Evolutionary conservation across 768 basidiomycete species (phyloP).

Genomic region (Rhodotorula paludigena): DNA sequence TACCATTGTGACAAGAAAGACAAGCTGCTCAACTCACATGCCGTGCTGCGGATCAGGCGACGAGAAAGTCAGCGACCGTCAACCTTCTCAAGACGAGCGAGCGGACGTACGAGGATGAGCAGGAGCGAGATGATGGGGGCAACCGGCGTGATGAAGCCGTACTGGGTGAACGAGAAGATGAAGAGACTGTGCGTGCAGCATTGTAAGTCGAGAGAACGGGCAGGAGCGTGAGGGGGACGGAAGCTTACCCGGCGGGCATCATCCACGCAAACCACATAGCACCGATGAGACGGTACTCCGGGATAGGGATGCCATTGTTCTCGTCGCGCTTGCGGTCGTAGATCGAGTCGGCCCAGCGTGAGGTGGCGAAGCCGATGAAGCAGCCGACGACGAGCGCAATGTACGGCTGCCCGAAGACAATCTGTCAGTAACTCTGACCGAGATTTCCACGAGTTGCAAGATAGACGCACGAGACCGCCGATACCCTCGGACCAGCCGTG

Average conservation of each 20-base stretch:
- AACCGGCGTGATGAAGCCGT: slow-evolving; percentile 27
- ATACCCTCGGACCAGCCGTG: slow-evolving; percentile 38
- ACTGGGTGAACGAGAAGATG: slow-evolving; percentile 39
- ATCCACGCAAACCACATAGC: slow-evolving; percentile 32
- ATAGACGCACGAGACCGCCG: no score
- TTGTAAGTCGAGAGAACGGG: no score
- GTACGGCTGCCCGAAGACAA: no score
- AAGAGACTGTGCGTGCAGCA: no score
- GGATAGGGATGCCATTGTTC: slow-evolving; percentile 37
- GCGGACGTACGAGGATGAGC: slow-evolving; percentile 24
- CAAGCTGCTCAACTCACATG: neutral
- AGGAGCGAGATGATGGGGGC: slow-evolving; percentile 36
- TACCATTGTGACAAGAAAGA: no score
- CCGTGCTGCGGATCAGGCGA: neutral
- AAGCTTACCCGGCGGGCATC: neutral
- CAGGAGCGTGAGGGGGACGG: no score
- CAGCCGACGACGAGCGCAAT: slow-evolving; percentile 37
- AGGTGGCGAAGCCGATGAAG: slow-evolving; percentile 39
- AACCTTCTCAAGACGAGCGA: neutral
- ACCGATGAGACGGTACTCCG: slow-evolving; percentile 40
- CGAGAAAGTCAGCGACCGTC: neutral
- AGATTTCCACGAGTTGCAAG: no score
- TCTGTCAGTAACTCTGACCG: no score
- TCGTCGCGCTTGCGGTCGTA: slow-evolving; percentile 36
- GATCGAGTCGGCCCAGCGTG: slow-evolving; percentile 32